phyloP scores from a whole-genome alignment of 345 rosid species.

The Eucalyptus sp. region DNA sequence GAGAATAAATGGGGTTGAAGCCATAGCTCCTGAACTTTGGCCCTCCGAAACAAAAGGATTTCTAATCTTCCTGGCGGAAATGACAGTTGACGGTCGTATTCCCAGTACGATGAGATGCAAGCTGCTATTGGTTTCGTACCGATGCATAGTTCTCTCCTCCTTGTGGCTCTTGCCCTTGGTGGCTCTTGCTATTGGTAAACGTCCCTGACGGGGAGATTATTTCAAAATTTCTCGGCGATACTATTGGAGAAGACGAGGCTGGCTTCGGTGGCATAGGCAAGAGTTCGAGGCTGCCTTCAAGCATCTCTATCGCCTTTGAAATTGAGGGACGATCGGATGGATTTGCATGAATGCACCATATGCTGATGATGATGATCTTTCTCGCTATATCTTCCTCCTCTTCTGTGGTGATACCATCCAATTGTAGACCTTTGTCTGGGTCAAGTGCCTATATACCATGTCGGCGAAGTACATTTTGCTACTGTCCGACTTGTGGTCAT shows the following conservation, averaged over 20 bases:
- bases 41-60: not conserved
- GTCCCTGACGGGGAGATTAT: not conserved
- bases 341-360: not conserved
- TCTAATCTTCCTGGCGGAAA: not conserved
- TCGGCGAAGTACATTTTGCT: constrained; percentile 22
- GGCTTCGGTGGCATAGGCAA: not conserved
- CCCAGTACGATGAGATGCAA: not conserved
- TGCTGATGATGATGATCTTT: not conserved
- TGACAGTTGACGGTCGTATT: not conserved
- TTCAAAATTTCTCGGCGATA: not conserved
- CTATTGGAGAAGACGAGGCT: not conserved
- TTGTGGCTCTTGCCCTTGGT: not conserved
- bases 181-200: not conserved
- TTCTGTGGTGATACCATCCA: not conserved
- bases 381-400: not conserved
- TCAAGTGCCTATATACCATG: constrained; percentile 15
- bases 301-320: not conserved
- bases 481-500: not conserved
- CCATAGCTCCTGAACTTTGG: not conserved
- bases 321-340: not conserved
- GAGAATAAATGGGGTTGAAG: not conserved
- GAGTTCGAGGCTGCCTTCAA: not conserved
- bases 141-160: not conserved
- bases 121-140: not conserved
- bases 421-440: not conserved